Evolutionary conservation across 225 moss, liverwort and hornwort species (phyloP), one percentile per base, ranked within the genome.

Genomic region (Neckera pumila): DNA sequence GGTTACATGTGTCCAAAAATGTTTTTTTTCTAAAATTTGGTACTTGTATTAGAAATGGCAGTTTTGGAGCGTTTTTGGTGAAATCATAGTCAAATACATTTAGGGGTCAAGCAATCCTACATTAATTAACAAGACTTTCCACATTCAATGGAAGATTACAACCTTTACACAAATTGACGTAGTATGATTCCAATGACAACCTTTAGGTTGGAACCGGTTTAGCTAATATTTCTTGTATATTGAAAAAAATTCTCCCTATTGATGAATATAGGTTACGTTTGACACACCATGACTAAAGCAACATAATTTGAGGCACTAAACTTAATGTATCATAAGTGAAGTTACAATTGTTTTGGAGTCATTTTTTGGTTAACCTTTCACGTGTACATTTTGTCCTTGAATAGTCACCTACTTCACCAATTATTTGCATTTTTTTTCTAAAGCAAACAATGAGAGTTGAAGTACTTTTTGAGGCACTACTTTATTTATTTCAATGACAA

Each of bases 271-370:
- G 6, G 0, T 28, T 43, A 27, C 6, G 27, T 5, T 27, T 17
- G 16, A 43, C 14, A 5, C 5, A 16, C 16, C 1, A 5, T 0
- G 0, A 27, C 5, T 27, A 17, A 25, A 26, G 25, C 2, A 0
- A 1, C 4, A 25, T 8, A 70, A 25, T 40, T 71, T 57, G 42
- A 42, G 0, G 26, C 42, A 38, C 15, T 1, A 15, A 14, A 42
- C 2, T 8, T 71, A 14, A 5, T 42, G 15, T 8, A 3, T 40
- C 6, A 40, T 25, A 70, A 14, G 14, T 40, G 14, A 70, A 70
- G 42, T 14, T 1, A 40, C 26, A 42, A 25, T 42, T 40, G 26
- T 40, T 40, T 42, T 14, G 8, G 2, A 38, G 14, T 26, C 42
- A 42, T 25, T 70, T 26, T 26, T 23, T 38, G 5, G 11, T 4